These are phyloP conservation scores for Aspergillus sp. DNA, from an alignment of 2,329 filamentous ascomycete species.

Conservation along the genomic window DNA sequence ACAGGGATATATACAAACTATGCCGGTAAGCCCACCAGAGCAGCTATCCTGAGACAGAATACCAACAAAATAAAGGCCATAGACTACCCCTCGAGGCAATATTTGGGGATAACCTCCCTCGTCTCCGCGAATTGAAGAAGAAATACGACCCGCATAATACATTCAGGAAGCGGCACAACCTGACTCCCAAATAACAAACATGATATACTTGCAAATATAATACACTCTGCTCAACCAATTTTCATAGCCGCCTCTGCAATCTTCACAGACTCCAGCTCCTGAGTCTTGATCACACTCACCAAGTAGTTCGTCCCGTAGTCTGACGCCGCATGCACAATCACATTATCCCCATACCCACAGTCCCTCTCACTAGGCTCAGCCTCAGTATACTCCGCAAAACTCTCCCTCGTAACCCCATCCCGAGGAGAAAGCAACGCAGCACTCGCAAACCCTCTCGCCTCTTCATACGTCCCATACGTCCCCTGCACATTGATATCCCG, in stretches of 20 bases:
- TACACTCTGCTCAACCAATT: neutral
- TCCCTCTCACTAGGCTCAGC: conserved; percentile 24
- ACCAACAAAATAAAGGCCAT: neutral
- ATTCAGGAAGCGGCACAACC: conserved; percentile 1
- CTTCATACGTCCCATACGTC: conserved; percentile 23
- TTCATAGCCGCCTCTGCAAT: conserved; percentile 23
- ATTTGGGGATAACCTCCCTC: neutral
- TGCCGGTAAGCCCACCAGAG: neutral
- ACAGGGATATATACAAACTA: neutral
- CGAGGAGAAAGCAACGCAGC: conserved; percentile 20
- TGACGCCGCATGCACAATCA: conserved; percentile 29
- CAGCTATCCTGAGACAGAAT: neutral
- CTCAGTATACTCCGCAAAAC: conserved; percentile 28
- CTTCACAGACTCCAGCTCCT: conserved; percentile 27
- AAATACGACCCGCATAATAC: neutral
- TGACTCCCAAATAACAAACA: neutral
- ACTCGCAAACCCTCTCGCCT: conserved; percentile 24
- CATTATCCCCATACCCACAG: conserved; percentile 33
- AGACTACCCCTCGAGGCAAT: neutral
- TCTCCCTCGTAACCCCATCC: conserved; percentile 23
- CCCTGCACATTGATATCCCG: conserved; percentile 25
- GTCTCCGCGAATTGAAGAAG: neutral
- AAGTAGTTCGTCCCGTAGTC: conserved; percentile 27
- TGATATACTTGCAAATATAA: neutral
- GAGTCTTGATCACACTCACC: conserved; percentile 27